These are phyloP conservation scores for Aspergillus brasiliensis DNA, from an alignment of 2,329 filamentous ascomycete genomes.

Conservation along the genomic window DNA sequence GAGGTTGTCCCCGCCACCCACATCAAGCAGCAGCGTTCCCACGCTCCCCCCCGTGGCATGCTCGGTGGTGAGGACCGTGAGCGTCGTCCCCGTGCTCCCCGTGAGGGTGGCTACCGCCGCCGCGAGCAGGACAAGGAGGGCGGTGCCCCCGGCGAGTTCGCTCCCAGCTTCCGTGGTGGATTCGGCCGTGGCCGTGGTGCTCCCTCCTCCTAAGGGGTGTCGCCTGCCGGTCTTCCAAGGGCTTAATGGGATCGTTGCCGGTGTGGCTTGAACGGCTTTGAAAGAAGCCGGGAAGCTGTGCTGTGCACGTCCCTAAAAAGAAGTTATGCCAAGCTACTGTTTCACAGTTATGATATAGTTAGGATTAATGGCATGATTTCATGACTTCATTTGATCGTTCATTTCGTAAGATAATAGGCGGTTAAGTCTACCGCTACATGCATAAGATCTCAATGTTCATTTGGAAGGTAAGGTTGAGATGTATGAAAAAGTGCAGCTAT, in stretches of 20 bases:
- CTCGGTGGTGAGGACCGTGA: conserved; percentile 83
- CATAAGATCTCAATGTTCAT: too few relatives aligned
- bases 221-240: conserved; percentile 37
- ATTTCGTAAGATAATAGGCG: not conserved
- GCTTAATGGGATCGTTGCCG: conserved; percentile 25
- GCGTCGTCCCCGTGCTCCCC: conserved; percentile 76
- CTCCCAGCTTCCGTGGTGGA: conserved; percentile 89
- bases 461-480: too few relatives aligned
- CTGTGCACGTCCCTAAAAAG: conserved; percentile 28
- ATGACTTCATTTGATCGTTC: conserved; percentile 18
- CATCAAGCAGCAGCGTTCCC: conserved; percentile 99
- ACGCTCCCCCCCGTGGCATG: conserved; percentile 98
- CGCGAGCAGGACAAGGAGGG: conserved; percentile 90
- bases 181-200: conserved; percentile 85
- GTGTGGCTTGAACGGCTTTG: conserved; percentile 32
- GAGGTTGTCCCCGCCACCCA: conserved; percentile 99
- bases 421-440: too few relatives aligned
- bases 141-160: conserved; percentile 87
- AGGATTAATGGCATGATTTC: conserved; percentile 36
- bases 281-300: conserved; percentile 29
- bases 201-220: conserved; percentile 56
- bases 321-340: conserved; percentile 26
- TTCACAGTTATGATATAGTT: conserved; percentile 31
- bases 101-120: conserved; percentile 88
- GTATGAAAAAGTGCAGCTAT: not conserved